Evolutionary conservation across 176 grass and related monocot species (phyloP).

Genomic region (Urochloa ruziziensis): DNA sequence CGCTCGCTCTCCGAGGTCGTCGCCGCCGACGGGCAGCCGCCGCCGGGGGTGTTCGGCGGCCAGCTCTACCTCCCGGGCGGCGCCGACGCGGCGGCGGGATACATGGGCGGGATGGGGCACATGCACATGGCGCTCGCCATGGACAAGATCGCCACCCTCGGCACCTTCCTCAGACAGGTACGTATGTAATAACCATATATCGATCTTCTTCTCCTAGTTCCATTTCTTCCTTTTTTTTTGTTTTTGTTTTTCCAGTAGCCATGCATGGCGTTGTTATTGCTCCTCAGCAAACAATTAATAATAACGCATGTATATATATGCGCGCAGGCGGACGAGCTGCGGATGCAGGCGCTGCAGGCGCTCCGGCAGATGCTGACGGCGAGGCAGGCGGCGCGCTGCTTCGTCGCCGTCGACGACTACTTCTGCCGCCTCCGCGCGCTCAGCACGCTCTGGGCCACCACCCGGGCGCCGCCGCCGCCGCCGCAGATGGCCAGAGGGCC

Average conservation of each 20-base stretch:
- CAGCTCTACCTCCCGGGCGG: conserved; percentile 28
- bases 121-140: conserved; percentile 53
- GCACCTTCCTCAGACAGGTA: conserved; percentile 43
- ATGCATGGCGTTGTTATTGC: too few relatives aligned
- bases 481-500: conserved; percentile 1
- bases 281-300: too few relatives aligned
- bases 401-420: conserved; percentile 54
- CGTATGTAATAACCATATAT: too few relatives aligned
- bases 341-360: conserved; percentile 48
- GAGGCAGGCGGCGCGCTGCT: conserved; percentile 49
- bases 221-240: neutral
- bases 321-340: conserved; percentile 52
- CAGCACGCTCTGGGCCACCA: conserved; percentile 45
- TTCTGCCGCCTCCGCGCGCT: conserved; percentile 54
- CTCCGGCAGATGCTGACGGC: conserved; percentile 51
- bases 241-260: too few relatives aligned
- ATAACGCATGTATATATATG: too few relatives aligned
- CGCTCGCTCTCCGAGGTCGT: conserved; percentile 52
- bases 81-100: conserved; percentile 18
- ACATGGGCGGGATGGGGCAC: conserved; percentile 29
- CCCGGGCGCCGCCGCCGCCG: neutral
- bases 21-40: conserved; percentile 27
- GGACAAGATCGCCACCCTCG: conserved; percentile 44
- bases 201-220: neutral
- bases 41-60: conserved; percentile 13